Conservation (phyloP, 805 yeast species). For the Yamadazyma nakazawae region DNA sequence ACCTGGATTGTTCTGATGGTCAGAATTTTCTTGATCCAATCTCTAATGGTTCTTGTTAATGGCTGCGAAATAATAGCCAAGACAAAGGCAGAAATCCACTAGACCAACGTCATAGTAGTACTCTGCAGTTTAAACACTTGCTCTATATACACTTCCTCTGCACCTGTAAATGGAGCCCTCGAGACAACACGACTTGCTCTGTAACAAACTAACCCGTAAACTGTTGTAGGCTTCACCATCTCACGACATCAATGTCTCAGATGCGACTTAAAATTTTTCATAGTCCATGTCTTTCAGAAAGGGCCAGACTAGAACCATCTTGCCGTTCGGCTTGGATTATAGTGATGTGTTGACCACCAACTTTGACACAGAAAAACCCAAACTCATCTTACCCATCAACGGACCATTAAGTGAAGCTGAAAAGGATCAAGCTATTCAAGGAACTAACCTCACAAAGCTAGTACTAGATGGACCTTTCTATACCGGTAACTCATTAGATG, state of each 20-base stretch:
- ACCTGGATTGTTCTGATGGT: too few relatives aligned
- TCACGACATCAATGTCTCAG: not conserved
- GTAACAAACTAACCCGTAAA: too few relatives aligned
- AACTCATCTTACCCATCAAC: conserved; percentile 59
- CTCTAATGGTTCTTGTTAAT: too few relatives aligned
- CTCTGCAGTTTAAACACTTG: too few relatives aligned
- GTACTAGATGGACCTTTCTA: conserved; percentile 65
- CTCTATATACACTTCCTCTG: too few relatives aligned
- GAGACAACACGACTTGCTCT: too few relatives aligned
- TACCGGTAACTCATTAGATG: conserved; percentile 49
- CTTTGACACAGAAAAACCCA: conserved; percentile 37
- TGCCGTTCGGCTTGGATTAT: conserved; percentile 75
- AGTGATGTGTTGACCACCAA: conserved; percentile 48
- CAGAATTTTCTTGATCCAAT: too few relatives aligned
- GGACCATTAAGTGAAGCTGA: conserved; percentile 55
- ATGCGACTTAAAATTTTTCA: conserved; percentile 4
- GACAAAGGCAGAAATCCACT: too few relatives aligned
- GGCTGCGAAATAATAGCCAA: too few relatives aligned
- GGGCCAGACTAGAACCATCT: conserved; percentile 27
- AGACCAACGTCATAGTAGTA: too few relatives aligned
- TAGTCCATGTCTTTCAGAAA: conserved; percentile 12
- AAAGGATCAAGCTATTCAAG: conserved; percentile 49
- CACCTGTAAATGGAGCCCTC: not conserved
- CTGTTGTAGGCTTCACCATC: too few relatives aligned
- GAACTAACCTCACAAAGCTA: conserved; percentile 50